Percentiles rank a stretch among this genome's conserved stretches.
These are phyloP conservation scores for Colletotrichum somersetense DNA, from an alignment of 2,329 filamentous ascomycete genomes.

Conservation along the genomic window DNA sequence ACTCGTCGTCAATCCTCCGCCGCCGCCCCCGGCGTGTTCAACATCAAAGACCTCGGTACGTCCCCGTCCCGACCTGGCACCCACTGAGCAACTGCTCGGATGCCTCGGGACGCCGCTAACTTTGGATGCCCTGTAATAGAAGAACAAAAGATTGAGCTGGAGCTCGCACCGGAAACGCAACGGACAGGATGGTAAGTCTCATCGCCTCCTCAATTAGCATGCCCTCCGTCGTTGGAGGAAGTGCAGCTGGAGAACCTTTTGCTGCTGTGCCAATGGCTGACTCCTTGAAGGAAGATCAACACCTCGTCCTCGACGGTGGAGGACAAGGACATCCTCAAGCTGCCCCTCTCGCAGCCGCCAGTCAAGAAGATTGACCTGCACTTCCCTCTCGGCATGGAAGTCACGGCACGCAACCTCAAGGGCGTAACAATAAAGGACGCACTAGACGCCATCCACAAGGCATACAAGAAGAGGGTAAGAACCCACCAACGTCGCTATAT, in stretches of 20 bases:
- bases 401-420: constrained; percentile 90
- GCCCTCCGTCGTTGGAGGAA: constrained; percentile 1
- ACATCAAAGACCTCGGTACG: constrained; percentile 89
- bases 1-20: constrained; percentile 60
- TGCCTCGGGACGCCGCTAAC: constrained; percentile 26
- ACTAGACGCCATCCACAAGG: constrained; percentile 93
- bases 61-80: constrained; percentile 40
- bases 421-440: constrained; percentile 98
- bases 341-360: constrained; percentile 81
- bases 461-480: constrained; percentile 94
- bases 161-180: constrained; percentile 86
- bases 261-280: background rate
- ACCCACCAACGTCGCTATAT: background rate
- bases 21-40: constrained; percentile 78
- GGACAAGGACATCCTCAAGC: constrained; percentile 86
- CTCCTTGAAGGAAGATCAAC: constrained; percentile 85
- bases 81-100: constrained; percentile 1
- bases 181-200: constrained; percentile 84
- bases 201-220: background rate
- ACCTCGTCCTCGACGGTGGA: constrained; percentile 82
- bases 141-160: constrained; percentile 77
- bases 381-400: constrained; percentile 88
- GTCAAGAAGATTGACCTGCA: constrained; percentile 95
- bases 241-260: background rate
- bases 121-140: constrained; percentile 63